A percentile compares a stretch with the other conserved stretches of the same genome.
phyloP scores from a whole-genome alignment of 1,284 basidiomycete genomes.

The Mycena citricolor region DNA sequence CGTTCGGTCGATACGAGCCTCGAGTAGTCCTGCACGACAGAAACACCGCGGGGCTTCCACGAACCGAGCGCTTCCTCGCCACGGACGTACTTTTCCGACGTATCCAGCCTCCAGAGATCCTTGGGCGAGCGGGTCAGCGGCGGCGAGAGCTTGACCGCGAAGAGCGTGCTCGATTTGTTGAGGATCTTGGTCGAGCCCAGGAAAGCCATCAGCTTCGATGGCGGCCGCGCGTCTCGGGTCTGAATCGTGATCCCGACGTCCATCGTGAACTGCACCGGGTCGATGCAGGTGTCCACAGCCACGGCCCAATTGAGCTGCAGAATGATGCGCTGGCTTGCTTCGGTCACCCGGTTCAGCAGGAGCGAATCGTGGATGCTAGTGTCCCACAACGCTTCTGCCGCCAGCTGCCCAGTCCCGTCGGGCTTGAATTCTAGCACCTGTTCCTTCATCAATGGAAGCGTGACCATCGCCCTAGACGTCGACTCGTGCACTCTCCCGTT shows the following conservation, averaged over 20 bases:
- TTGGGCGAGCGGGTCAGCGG: conserved; percentile 83
- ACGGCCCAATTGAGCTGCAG: conserved; percentile 79
- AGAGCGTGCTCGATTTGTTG: conserved; percentile 78
- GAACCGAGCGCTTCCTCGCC: conserved; percentile 82
- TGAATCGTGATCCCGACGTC: conserved; percentile 89
- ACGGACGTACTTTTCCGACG: conserved; percentile 88
- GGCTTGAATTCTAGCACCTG: conserved; percentile 72
- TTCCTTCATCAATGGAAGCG: conserved; percentile 72
- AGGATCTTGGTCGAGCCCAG: conserved; percentile 76
- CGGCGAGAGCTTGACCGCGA: conserved; percentile 79
- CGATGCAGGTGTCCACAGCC: conserved; percentile 79
- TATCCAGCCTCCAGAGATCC: conserved; percentile 94
- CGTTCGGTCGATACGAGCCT: conserved; percentile 69
- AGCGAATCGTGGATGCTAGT: conserved; percentile 88
- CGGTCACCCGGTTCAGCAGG: conserved; percentile 84
- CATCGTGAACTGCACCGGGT: conserved; percentile 83
- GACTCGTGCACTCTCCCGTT: conserved; percentile 82
- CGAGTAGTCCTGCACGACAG: conserved; percentile 83
- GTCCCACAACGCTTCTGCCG: conserved; percentile 86
- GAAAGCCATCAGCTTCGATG: conserved; percentile 73
- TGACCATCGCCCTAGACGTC: conserved; percentile 63
- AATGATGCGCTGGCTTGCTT: conserved; percentile 75
- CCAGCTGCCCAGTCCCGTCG: conserved; percentile 77
- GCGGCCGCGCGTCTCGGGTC: conserved; percentile 82
- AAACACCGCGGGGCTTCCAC: conserved; percentile 89